Base-by-base conservation (phyloP, 2,329 filamentous ascomycete species). In the Colletotrichum nymphaeae region DNA sequence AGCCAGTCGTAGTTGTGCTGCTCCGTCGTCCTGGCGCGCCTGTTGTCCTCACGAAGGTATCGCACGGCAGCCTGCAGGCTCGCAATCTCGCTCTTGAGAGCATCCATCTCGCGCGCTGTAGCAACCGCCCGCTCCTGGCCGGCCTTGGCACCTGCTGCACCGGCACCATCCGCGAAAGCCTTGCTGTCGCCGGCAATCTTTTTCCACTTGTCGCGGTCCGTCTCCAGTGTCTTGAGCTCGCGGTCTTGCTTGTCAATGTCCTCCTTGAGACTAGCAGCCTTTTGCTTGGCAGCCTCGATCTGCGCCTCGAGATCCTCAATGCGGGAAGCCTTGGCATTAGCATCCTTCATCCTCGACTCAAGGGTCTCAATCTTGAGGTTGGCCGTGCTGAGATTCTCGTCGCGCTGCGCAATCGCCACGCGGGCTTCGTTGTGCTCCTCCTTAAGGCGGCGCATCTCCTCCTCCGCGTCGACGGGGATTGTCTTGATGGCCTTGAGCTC, bases 301-400 rank as follows among this genome's bases (percentile, higher is more conserved):
- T 88, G 85, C 42, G 83, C 83, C 81, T 94, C 93, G 14, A 95
- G 86, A 67, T 91, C 90, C 24, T 86, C 86, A 76, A 95, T 93
- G 65, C 88, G 88, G 63, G 91, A 90, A 16, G 93, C 91, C 83
- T 96, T 95, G 80, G 93, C 91, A 76, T 92, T 91, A 6, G 94
- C 94, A 79, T 97, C 95, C 71, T 92, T 91, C 92, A 97, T 95
- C 70, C 94, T 89, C 8, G 94, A 94, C 81, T 97, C 94, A 49
- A 98, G 91, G 53, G 97, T 94, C 83, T 98, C 96, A 77, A 98
- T 97, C 82, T 97, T 95, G 77, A 98, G 93, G n/a, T 93, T 90
- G 28, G 94, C 89, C 72, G 97, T 96, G 81, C 97, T 95, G 65
- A 97, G 90, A 46, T 93, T 92, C 80, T 95, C 94, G 76, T 98